These are phyloP conservation scores for Stellera chamaejasme DNA, from an alignment of 345 rosid species.

Conservation along the genomic window DNA sequence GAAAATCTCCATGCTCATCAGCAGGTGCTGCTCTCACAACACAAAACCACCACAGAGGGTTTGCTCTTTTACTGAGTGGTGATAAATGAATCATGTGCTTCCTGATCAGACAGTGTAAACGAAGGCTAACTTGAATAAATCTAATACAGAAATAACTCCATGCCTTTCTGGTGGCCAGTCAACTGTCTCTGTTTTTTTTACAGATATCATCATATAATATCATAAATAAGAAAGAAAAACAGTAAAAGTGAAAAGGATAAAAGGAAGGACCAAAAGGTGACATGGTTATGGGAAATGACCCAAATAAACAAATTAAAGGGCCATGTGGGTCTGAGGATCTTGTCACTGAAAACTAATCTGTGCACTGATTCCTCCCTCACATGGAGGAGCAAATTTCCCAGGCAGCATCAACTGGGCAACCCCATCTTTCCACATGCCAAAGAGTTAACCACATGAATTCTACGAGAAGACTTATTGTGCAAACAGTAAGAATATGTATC, in stretches of 20 bases:
- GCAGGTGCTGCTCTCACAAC: no score
- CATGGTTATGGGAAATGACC: no score
- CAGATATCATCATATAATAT: not conserved
- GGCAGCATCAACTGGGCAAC: constrained; percentile 12
- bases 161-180: constrained; percentile 11
- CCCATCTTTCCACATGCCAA: constrained; percentile 20
- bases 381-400: constrained; percentile 26
- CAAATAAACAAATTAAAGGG: constrained; percentile 10
- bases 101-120: not conserved
- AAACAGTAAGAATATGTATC: no score
- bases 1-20: no score
- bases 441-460: not conserved
- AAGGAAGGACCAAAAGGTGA: constrained; percentile 1
- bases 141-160: not conserved
- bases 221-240: not conserved
- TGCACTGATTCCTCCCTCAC: constrained; percentile 49
- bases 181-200: constrained; percentile 1
- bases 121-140: not conserved
- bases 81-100: not conserved
- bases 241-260: not conserved
- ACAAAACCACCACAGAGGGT: no score
- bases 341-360: constrained; percentile 33
- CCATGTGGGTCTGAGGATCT: constrained; percentile 31
- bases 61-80: not conserved
- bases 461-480: no score